phyloP scores from a whole-genome alignment of 73 alveolate species.

The Paramecium biaurelia region DNA sequence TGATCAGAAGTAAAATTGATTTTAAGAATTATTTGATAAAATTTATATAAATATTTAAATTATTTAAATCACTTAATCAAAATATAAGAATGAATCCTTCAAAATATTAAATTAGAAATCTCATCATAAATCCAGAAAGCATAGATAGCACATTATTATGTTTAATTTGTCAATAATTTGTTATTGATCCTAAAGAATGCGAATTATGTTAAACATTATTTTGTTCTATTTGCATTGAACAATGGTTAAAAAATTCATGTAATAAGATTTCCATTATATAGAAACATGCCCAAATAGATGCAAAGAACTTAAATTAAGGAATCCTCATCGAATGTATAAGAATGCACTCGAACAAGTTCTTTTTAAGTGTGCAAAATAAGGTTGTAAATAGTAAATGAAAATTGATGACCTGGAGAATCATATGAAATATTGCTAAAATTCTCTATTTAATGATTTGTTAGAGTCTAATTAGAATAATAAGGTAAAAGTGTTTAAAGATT shows the following conservation, averaged over 20 bases:
- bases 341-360: background rate
- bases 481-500: too few relatives aligned
- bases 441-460: too few relatives aligned
- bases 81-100: background rate
- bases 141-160: background rate
- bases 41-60: background rate
- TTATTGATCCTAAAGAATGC: background rate
- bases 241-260: background rate
- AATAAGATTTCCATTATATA: background rate
- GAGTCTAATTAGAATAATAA: too few relatives aligned
- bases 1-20: background rate
- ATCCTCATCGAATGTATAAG: background rate
- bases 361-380: background rate
- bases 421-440: background rate
- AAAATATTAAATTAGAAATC: background rate
- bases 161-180: background rate
- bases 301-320: background rate
- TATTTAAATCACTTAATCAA: background rate
- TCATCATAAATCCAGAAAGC: background rate
- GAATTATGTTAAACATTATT: background rate
- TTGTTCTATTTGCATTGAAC: background rate
- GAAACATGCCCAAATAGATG: background rate
- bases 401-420: background rate
- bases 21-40: too few relatives aligned
- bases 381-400: background rate